These are phyloP conservation scores for Pseudomonodictys pantanalensis DNA, from an alignment of 495 filamentous ascomycete genomes.

Conservation along the genomic window DNA sequence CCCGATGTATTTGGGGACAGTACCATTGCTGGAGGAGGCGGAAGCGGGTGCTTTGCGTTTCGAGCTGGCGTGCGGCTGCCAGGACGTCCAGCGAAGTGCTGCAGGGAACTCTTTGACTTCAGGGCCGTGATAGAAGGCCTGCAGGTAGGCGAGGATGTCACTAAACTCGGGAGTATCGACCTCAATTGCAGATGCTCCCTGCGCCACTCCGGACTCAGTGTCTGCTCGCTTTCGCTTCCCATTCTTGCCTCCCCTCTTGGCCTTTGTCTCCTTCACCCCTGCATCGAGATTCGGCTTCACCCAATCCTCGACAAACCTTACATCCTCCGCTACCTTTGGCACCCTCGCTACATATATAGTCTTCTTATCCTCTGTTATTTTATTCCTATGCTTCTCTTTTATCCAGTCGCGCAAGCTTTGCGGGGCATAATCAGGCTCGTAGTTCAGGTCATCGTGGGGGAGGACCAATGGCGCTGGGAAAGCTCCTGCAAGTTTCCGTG, in stretches of 20 bases:
- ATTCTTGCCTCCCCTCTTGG: background rate
- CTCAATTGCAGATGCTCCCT: no score
- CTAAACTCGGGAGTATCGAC: background rate
- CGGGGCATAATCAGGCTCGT: slow-evolving; percentile 52
- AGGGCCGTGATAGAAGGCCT: slow-evolving; percentile 61
- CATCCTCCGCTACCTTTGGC: slow-evolving; percentile 41
- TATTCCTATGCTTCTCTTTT: slow-evolving; percentile 50
- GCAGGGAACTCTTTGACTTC: slow-evolving; percentile 47
- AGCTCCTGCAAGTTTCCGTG: background rate
- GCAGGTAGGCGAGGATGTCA: slow-evolving; percentile 52
- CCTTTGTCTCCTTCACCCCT: background rate
- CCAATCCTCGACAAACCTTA: slow-evolving; percentile 46
- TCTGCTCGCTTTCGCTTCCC: background rate
- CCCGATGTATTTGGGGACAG: slow-evolving; percentile 40
- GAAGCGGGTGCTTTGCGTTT: slow-evolving; percentile 23
- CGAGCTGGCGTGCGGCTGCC: no score
- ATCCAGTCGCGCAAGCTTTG: slow-evolving; percentile 59
- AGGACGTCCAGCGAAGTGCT: slow-evolving; percentile 46
- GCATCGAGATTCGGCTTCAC: slow-evolving; percentile 23
- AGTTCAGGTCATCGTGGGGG: slow-evolving; percentile 57
- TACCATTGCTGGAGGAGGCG: background rate
- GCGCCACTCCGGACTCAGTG: no score
- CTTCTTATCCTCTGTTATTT: slow-evolving; percentile 46
- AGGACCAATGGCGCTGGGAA: slow-evolving; percentile 63
- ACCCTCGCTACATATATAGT: slow-evolving; percentile 55